These are phyloP conservation scores for Pelargonium fulgidum DNA, from an alignment of 441 rosid species.

Conservation along the genomic window DNA sequence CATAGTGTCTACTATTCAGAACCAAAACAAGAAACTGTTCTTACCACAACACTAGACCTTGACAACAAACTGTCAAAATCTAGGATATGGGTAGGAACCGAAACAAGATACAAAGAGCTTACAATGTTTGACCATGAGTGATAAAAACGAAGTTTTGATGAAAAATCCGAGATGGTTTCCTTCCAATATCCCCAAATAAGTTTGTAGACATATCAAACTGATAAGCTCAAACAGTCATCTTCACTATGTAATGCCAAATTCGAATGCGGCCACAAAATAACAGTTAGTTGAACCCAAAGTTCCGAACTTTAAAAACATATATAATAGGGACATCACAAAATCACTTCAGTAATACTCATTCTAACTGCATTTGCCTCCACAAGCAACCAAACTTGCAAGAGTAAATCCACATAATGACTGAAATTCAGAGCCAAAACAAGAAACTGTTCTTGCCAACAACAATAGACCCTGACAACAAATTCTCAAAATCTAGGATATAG, in stretches of 20 bases:
- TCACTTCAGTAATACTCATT: background rate
- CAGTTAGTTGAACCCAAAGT: too few relatives aligned
- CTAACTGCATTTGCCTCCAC: constrained; percentile 2
- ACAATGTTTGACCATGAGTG: constrained; percentile 93
- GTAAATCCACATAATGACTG: background rate
- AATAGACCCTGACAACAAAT: background rate
- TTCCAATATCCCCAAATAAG: constrained; percentile 49
- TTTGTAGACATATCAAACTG: too few relatives aligned
- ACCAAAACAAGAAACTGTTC: background rate
- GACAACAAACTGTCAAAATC: background rate
- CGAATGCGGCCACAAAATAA: too few relatives aligned
- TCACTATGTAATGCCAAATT: too few relatives aligned
- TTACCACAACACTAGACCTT: background rate
- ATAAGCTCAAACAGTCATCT: too few relatives aligned
- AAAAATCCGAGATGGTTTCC: constrained; percentile 76
- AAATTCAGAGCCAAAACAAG: background rate
- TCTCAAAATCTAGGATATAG: background rate
- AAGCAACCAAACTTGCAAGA: background rate
- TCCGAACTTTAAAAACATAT: background rate
- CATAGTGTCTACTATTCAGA: background rate
- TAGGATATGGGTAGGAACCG: background rate
- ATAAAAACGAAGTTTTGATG: constrained; percentile 89
- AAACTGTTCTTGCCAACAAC: background rate
- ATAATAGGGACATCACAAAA: background rate
- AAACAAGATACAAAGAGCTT: constrained; percentile 16